These are phyloP conservation scores for Lactifluus hygrophoroides DNA, from an alignment of 768 basidiomycete genomes.

Conservation along the genomic window DNA sequence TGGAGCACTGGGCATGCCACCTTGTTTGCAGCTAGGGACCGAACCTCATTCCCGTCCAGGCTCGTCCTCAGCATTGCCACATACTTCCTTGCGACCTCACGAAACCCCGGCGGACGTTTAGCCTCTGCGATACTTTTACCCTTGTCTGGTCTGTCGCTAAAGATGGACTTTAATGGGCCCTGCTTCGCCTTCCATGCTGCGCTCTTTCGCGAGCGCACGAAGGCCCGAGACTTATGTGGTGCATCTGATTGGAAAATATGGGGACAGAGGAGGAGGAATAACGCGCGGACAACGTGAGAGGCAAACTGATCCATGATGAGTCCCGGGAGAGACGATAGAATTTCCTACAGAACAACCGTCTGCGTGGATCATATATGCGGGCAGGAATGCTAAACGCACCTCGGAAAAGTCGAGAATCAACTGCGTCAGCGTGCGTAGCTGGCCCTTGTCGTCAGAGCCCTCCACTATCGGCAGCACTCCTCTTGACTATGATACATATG, in stretches of 20 bases:
- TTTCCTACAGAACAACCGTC: constrained; percentile 30
- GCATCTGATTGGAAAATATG: too few species aligned
- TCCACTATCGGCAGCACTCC: constrained; percentile 45
- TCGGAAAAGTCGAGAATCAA: constrained; percentile 58
- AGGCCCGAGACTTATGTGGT: too few species aligned
- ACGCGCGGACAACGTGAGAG: too few species aligned
- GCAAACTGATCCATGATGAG: too few species aligned
- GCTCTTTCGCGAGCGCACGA: constrained; percentile 88
- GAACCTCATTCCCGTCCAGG: constrained; percentile 60
- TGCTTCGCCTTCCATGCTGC: constrained; percentile 74
- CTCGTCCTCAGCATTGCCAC: constrained; percentile 46
- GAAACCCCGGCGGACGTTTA: constrained; percentile 38
- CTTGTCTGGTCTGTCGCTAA: constrained; percentile 36
- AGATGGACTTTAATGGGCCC: constrained; percentile 73
- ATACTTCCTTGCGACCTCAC: constrained; percentile 33
- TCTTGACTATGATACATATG: constrained; percentile 34
- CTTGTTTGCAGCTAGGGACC: constrained; percentile 69
- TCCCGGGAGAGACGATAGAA: too few species aligned
- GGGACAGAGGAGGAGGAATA: too few species aligned
- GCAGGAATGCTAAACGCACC: background rate
- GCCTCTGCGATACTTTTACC: constrained; percentile 21
- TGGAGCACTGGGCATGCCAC: constrained; percentile 72
- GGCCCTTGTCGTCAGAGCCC: constrained; percentile 44
- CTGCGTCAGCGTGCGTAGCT: constrained; percentile 55
- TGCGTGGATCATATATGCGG: background rate